These are phyloP conservation scores for Symbiodinium pilosum DNA, from an alignment of 73 alveolate species.

Conservation along the genomic window DNA sequence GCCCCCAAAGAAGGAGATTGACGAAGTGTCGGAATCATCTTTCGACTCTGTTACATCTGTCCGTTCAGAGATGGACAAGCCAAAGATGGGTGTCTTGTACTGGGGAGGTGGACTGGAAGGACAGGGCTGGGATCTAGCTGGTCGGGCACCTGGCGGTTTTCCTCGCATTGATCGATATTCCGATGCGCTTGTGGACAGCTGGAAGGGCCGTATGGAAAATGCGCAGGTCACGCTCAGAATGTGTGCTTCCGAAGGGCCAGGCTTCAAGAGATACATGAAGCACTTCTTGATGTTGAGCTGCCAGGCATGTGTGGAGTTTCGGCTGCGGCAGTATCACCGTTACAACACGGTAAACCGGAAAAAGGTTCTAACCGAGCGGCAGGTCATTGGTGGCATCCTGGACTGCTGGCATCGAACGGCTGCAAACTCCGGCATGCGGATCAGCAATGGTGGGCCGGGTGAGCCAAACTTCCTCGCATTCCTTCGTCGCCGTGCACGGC, in stretches of 20 bases:
- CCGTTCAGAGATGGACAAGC: neutral
- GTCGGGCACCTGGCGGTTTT: slow-evolving; percentile 62
- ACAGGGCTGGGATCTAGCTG: slow-evolving; percentile 69
- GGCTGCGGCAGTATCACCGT: slow-evolving; percentile 56
- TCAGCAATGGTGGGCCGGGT: slow-evolving; percentile 58
- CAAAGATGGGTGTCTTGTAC: slow-evolving; percentile 52
- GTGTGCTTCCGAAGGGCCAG: slow-evolving; percentile 94
- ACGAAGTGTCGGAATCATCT: slow-evolving; percentile 46
- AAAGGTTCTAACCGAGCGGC: slow-evolving; percentile 86
- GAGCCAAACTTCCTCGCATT: slow-evolving; percentile 5
- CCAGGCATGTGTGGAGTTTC: slow-evolving; percentile 75
- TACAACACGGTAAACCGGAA: slow-evolving; percentile 67
- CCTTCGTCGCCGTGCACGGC: slow-evolving; percentile 48
- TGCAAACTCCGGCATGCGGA: slow-evolving; percentile 49
- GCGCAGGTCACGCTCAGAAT: slow-evolving; percentile 69
- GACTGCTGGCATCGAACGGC: neutral
- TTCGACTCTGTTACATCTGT: slow-evolving; percentile 43
- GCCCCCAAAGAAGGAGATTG: neutral
- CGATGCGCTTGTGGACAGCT: slow-evolving; percentile 76
- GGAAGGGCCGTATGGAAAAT: slow-evolving; percentile 92
- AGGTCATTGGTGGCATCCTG: slow-evolving; percentile 82
- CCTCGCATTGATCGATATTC: slow-evolving; percentile 87
- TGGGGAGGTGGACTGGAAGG: slow-evolving; percentile 93
- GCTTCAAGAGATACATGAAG: slow-evolving; percentile 74
- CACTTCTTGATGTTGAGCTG: slow-evolving; percentile 77